phyloP scores from a whole-genome alignment of 129 eudicot species.

The Glebionis coronaria region DNA sequence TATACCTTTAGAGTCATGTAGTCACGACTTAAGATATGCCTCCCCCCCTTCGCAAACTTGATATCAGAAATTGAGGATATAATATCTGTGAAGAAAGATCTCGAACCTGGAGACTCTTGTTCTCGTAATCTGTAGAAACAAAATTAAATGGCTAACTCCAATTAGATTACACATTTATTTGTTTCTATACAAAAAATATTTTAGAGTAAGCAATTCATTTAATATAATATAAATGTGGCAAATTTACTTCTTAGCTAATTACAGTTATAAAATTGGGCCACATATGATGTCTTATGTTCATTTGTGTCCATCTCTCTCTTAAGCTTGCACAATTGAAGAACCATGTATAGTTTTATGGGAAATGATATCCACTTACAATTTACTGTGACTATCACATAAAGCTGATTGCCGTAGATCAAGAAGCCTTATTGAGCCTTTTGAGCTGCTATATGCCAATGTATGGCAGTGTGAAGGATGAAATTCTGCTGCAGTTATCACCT shows the following conservation, averaged over 20 bases:
- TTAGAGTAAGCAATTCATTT: background rate
- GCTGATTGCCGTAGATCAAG: slow-evolving; percentile 11
- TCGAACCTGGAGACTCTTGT: slow-evolving; percentile 65
- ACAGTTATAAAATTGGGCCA: background rate
- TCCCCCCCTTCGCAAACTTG: slow-evolving; percentile 64
- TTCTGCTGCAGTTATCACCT: slow-evolving; percentile 11
- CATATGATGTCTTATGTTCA: background rate
- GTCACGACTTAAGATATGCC: slow-evolving; percentile 68
- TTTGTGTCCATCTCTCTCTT: background rate
- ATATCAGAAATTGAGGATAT: slow-evolving; percentile 73
- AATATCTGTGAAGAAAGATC: slow-evolving; percentile 75
- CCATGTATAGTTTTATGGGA: background rate
- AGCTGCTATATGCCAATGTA: slow-evolving; percentile 8
- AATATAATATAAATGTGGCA: background rate
- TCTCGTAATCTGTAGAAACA: slow-evolving; percentile 40
- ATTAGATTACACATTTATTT: background rate
- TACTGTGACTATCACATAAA: slow-evolving; percentile 4
- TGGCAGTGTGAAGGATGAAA: slow-evolving; percentile 11
- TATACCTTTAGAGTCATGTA: slow-evolving; percentile 81
- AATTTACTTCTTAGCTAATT: background rate
- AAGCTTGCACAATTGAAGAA: background rate
- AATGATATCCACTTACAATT: slow-evolving; percentile 1
- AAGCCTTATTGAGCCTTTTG: slow-evolving; percentile 11
- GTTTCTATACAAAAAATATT: background rate
- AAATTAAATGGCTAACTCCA: background rate